Conservation (phyloP, 129 eudicot genomes). For the Sambucus nigra region DNA sequence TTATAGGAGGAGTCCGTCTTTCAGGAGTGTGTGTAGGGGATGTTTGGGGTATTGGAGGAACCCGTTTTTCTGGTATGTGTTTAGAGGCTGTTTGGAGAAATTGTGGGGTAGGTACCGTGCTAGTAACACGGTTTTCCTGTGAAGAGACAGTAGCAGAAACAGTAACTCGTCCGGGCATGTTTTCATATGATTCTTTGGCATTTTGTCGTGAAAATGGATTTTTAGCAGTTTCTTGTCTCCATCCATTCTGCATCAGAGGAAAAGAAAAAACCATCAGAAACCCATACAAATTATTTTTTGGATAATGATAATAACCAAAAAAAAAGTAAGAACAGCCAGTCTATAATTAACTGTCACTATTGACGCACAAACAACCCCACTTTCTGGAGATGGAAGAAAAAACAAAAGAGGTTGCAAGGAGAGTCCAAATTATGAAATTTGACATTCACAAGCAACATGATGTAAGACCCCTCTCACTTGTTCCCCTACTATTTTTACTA, state of each 20-base stretch:
- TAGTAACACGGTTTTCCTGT: constrained; percentile 18
- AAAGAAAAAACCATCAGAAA: not conserved
- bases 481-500: too few species aligned
- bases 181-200: constrained; percentile 16
- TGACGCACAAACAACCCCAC: too few species aligned
- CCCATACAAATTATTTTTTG: too few species aligned
- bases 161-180: too few species aligned
- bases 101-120: constrained; percentile 1
- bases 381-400: too few species aligned
- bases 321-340: too few species aligned
- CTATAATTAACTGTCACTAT: too few species aligned
- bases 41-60: constrained; percentile 16
- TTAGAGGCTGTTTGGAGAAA: not conserved
- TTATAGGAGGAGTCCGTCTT: constrained; percentile 10
- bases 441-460: too few species aligned
- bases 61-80: constrained; percentile 1
- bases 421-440: too few species aligned
- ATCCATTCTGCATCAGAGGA: constrained; percentile 53
- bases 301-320: too few species aligned
- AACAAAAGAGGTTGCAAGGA: too few species aligned
- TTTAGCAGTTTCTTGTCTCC: constrained; percentile 42
- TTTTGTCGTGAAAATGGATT: constrained; percentile 59
- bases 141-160: constrained; percentile 9
- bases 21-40: not conserved
- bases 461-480: too few species aligned